Evolutionary conservation across 208 protist genomes (phyloP).

Genomic region (Trypanosoma cruzi): DNA sequence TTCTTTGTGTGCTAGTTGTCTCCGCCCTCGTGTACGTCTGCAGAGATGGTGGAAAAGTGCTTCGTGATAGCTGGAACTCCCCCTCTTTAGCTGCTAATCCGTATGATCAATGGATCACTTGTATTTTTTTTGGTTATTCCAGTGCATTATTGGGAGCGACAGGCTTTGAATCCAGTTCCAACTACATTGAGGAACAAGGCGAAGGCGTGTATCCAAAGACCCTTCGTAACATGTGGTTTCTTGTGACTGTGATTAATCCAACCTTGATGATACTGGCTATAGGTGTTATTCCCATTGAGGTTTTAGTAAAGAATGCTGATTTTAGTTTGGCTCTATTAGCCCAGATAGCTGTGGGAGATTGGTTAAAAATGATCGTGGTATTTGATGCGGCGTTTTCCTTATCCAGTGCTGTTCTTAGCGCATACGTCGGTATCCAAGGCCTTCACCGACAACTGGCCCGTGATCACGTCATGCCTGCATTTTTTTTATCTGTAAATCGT

Average conservation of each 20-base stretch:
- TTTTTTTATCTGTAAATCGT: conserved; percentile 32
- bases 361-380: conserved; percentile 34
- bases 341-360: conserved; percentile 22
- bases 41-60: conserved; percentile 5
- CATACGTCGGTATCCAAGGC: conserved; percentile 61
- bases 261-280: conserved; percentile 41
- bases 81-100: conserved; percentile 14
- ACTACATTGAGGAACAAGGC: conserved; percentile 89
- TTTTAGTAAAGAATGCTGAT: conserved; percentile 16
- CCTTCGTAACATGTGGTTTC: conserved; percentile 81
- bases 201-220: conserved; percentile 81
- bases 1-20: conserved; percentile 47
- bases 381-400: conserved; percentile 80
- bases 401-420: conserved; percentile 74
- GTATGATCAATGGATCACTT: conserved; percentile 7
- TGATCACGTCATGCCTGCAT: conserved; percentile 49
- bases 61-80: conserved; percentile 14
- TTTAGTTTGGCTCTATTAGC: conserved; percentile 19
- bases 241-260: conserved; percentile 70
- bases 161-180: conserved; percentile 88
- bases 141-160: conserved; percentile 79
- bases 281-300: conserved; percentile 24
- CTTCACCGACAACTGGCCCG: conserved; percentile 46
- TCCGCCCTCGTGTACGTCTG: conserved; percentile 10
- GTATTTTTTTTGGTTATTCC: conserved; percentile 81